phyloP scores from a whole-genome alignment of 2,329 filamentous ascomycete genomes.

The Seiridium cupressi region DNA sequence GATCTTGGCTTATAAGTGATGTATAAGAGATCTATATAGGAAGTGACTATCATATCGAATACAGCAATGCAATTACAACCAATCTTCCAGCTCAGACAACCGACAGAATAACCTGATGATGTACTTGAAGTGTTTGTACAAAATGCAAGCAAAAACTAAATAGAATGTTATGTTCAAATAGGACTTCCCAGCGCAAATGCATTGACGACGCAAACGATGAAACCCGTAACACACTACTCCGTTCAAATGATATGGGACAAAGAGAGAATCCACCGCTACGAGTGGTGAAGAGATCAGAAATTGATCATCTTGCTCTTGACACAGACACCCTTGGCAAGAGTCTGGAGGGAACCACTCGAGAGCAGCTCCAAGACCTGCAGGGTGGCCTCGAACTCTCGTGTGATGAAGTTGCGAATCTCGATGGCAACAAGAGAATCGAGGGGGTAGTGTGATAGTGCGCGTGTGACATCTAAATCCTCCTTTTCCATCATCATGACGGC shows the following conservation, averaged over 20 bases:
- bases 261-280: not conserved
- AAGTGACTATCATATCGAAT: not conserved
- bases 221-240: not conserved
- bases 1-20: not conserved
- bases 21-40: constrained; percentile 2
- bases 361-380: constrained; percentile 55
- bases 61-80: not conserved
- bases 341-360: constrained; percentile 49
- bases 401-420: constrained; percentile 50
- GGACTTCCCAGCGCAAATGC: not conserved
- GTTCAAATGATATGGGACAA: not conserved
- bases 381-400: constrained; percentile 46
- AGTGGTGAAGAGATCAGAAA: constrained; percentile 12
- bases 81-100: not conserved
- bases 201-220: not conserved
- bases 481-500: constrained; percentile 46
- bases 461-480: constrained; percentile 46
- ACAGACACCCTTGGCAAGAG: constrained; percentile 44
- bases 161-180: not conserved
- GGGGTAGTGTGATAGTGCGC: constrained; percentile 37
- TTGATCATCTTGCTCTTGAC: constrained; percentile 42
- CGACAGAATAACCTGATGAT: not conserved
- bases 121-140: not conserved
- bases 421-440: constrained; percentile 49
- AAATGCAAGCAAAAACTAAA: not conserved